Base-by-base conservation (phyloP, 2,329 filamentous ascomycete genomes). In the Monosporascus sp. region DNA sequence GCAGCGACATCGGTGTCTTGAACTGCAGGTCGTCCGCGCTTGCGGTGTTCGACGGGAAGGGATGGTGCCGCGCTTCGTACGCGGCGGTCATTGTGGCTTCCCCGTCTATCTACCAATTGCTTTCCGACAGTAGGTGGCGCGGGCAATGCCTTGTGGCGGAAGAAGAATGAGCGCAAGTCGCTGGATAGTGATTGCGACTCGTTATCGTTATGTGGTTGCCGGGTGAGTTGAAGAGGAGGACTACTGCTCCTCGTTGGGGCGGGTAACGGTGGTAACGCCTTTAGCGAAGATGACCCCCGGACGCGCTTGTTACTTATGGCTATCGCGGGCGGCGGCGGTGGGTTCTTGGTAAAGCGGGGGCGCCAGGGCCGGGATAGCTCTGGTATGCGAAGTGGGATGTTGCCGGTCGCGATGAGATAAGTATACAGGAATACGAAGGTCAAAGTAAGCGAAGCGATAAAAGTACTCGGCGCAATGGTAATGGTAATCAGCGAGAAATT, bases 401-500 rank as follows among this genome's bases (percentile, higher is more conserved):
- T 64, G 46, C 64, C 65, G 37, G 70, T 63, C 39, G 70, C 67
- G 38, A 72, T 65, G 43, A 78, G 59, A 62, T 79, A 82, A 49
- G 80, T 62, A 53, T 74, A 75, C 56, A 79, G 58, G 61, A 83
- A 80, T 65, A 77, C 71, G 60, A 83, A 71, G 49, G 73, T 64
- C 31, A 83, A 61, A 53, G 73, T 69, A 56, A 82, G 64, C 27
- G 75, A 74, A 55, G 78, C 77, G 61, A 84, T 70, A 65, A 78
- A 83, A 53, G 79, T 80, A 67, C 78, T 78, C 24, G 81, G 80
- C 41, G 80, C 78, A 67, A 84, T 77, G 62, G 73, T 78, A 63
- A 85, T 73, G 69, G 76, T 83, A 66, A 85, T 66, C 60, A 85
- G 75, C 54, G 80, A 80, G 66, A 84, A 75, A 76, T 82, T 79